A percentile compares a stretch with the other conserved stretches of the same genome.
Evolutionary conservation across 2,329 filamentous ascomycete species (phyloP).

Genomic region (Teratosphaeria nubilosa): DNA sequence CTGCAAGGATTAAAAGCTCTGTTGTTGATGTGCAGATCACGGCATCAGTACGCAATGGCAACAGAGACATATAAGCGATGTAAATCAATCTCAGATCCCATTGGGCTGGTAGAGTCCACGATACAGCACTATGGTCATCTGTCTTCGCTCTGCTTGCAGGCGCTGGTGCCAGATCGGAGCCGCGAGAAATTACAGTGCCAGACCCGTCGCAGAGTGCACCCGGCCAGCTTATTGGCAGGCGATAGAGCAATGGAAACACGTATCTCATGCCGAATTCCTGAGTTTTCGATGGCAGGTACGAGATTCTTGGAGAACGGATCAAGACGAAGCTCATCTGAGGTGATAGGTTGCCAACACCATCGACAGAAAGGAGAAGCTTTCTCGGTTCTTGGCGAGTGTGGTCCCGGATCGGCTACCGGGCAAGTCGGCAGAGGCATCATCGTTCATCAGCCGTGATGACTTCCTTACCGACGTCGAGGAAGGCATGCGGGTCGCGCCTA

Average conservation of each 20-base stretch:
- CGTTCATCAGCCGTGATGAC: constrained; percentile 39
- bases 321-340: constrained; percentile 1
- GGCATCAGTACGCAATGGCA: background rate
- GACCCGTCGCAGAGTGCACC: background rate
- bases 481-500: constrained; percentile 46
- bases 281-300: constrained; percentile 47
- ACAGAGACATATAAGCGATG: background rate
- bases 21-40: background rate
- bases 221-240: constrained; percentile 40
- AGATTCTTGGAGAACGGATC: background rate
- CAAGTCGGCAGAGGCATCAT: constrained; percentile 15
- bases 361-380: constrained; percentile 37
- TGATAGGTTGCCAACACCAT: constrained; percentile 41
- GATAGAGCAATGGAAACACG: constrained; percentile 40
- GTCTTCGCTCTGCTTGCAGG: background rate
- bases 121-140: background rate
- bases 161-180: background rate
- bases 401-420: constrained; percentile 43
- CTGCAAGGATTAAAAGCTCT: background rate
- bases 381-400: constrained; percentile 39
- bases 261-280: constrained; percentile 40
- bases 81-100: background rate
- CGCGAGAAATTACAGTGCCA: background rate
- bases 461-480: constrained; percentile 46
- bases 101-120: background rate